Evolutionary conservation across 1,284 basidiomycete genomes (phyloP).

Genomic region (Rhodotorula sp.): DNA sequence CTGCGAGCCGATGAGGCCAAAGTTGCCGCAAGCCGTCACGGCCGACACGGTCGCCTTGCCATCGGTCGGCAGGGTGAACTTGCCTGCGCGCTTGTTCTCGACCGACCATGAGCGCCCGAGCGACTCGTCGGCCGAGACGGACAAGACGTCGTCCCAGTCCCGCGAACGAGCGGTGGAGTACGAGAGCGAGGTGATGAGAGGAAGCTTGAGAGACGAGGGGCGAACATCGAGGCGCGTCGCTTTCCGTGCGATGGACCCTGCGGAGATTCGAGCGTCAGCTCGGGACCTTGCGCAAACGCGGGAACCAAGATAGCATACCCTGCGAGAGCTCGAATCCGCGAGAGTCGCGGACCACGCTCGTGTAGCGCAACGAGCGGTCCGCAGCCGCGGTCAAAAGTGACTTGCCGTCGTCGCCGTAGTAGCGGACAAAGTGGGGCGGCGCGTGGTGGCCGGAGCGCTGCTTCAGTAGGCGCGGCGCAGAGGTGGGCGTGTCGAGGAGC

Average conservation of each 20-base stretch:
- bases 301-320: conserved; percentile 57
- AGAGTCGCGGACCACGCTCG: conserved; percentile 89
- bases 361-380: conserved; percentile 84
- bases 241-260: conserved; percentile 81
- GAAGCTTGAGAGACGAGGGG: conserved; percentile 69
- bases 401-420: conserved; percentile 95
- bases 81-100: conserved; percentile 76
- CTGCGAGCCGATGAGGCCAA: conserved; percentile 79
- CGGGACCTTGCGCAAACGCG: background rate
- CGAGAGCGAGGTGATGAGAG: conserved; percentile 34
- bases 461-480: conserved; percentile 84
- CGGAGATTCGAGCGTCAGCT: background rate
- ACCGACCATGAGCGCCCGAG: conserved; percentile 84
- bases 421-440: conserved; percentile 88
- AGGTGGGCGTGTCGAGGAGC: conserved; percentile 88
- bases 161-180: conserved; percentile 36
- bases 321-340: conserved; percentile 92
- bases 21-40: conserved; percentile 94
- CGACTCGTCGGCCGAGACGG: conserved; percentile 73
- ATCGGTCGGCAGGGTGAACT: conserved; percentile 59
- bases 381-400: conserved; percentile 76
- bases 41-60: conserved; percentile 64
- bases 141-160: conserved; percentile 97
- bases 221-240: conserved; percentile 77
- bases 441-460: conserved; percentile 87